These are phyloP conservation scores for Mentha longifolia DNA, from an alignment of 257 asterid genomes.

Conservation along the genomic window DNA sequence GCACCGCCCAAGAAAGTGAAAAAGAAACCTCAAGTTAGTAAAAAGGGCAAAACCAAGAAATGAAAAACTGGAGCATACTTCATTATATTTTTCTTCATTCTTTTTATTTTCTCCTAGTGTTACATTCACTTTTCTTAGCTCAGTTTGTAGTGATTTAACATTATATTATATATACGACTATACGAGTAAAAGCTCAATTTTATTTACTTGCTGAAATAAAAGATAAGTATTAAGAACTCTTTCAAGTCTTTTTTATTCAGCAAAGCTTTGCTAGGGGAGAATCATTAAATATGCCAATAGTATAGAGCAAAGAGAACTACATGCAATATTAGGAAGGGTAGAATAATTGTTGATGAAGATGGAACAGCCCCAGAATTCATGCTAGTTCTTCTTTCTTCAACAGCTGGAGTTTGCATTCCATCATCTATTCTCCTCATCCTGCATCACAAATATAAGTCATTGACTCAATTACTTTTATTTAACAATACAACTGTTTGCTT, in stretches of 20 bases:
- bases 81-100: background rate
- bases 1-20: slow-evolving; percentile 61
- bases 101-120: background rate
- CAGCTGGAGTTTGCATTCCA: slow-evolving; percentile 45
- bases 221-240: background rate
- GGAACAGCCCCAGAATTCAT: slow-evolving; percentile 17
- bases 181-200: background rate
- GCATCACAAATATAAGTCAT: slow-evolving; percentile 32
- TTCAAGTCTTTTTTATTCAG: background rate
- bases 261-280: background rate
- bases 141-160: slow-evolving; percentile 21
- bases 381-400: slow-evolving; percentile 40
- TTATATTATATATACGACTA: too few species aligned
- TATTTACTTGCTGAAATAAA: background rate
- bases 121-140: background rate
- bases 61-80: slow-evolving; percentile 38
- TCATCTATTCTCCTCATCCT: slow-evolving; percentile 52
- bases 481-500: background rate
- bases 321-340: slow-evolving; percentile 40
- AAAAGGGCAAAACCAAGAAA: slow-evolving; percentile 72
- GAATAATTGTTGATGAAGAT: slow-evolving; percentile 42
- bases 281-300: slow-evolving; percentile 7
- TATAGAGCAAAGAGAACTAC: slow-evolving; percentile 32
- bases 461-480: background rate
- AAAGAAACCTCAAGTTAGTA: slow-evolving; percentile 72